Base-by-base conservation (phyloP, 768 basidiomycete genomes). In the Cantharellus anzutake region DNA sequence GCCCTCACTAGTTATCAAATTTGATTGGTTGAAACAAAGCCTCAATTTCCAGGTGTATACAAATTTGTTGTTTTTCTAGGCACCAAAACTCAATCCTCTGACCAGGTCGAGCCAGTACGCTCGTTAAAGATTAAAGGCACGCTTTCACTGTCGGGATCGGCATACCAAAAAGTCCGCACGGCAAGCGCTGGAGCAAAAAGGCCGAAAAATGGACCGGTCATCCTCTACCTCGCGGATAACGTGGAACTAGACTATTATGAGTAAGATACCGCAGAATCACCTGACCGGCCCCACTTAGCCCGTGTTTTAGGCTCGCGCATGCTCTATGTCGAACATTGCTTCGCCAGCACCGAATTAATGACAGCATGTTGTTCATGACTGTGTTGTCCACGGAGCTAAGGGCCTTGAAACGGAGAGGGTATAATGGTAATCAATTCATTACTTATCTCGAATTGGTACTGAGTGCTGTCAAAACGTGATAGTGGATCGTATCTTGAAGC, bases 401-500 rank as follows among this genome's bases (percentile, higher is more conserved):
- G 61, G 81, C 88, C 2, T 69, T 96, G 63, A 83, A 82, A 65
- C 74, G 90, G 42, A 75, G 90, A 63, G 92, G 90, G 3, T 93
- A 89, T 67, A 89, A 91, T 65, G 84, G 87, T 85, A 63, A 7
- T 51, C 14, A 20, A 41, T 53, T 3, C 7, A 52, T 16, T 39
- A n/a, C 44, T 29, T 48, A 48, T 29, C 44, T 48, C 44, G 20
- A 29, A 29, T 29, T 29, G 20, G 20, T 20, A 16, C 50, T 40
- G 44, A 5, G 42, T 60, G 5, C 7, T 56, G 2, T 40, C 11
- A 7, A 5, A 57, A 39, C 42, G 11, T 14, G 4, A 38, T 60
- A 89, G 93, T 97, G 58, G 93, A 96, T 66, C 78, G 92, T 41
- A 94, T 98, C 61, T 72, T 97, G 60, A 82, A 83, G 60, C 84